Percentiles rank a stretch among this genome's conserved stretches.
phyloP scores from a whole-genome alignment of 2,329 filamentous ascomycete species.

The Cordyceps farinosa region DNA sequence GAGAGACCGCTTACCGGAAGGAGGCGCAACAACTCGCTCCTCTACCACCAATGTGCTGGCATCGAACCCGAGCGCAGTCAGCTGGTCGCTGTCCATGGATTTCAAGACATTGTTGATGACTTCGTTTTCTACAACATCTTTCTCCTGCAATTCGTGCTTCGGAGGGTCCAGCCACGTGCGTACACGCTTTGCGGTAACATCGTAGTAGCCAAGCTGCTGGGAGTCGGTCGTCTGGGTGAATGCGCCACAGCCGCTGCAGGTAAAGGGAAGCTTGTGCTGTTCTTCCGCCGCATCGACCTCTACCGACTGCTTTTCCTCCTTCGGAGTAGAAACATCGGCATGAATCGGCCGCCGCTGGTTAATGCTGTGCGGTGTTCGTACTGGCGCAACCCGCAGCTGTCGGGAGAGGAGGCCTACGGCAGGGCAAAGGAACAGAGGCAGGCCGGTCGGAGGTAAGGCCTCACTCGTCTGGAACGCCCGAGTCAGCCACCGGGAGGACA shows the following conservation, averaged over 20 bases:
- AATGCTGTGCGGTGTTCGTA: conserved; percentile 10
- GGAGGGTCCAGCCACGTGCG: conserved; percentile 40
- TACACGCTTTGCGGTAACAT: conserved; percentile 49
- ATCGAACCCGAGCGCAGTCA: conserved; percentile 46
- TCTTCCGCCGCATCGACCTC: background rate
- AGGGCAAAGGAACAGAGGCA: conserved; percentile 49
- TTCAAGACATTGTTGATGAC: conserved; percentile 46
- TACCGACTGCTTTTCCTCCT: background rate
- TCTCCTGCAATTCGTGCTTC: conserved; percentile 19
- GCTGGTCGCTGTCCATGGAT: conserved; percentile 37
- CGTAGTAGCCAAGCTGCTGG: conserved; percentile 54
- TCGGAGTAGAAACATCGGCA: conserved; percentile 21
- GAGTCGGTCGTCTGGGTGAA: conserved; percentile 54
- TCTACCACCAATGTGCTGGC: conserved; percentile 36
- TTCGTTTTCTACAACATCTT: conserved; percentile 37
- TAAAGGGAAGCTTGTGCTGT: conserved; percentile 44
- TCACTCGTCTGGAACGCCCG: conserved; percentile 42
- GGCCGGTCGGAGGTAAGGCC: conserved; percentile 32
- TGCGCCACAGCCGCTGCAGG: conserved; percentile 63
- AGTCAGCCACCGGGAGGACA: conserved; percentile 41
- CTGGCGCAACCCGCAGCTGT: background rate
- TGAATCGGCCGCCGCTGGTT: conserved; percentile 28
- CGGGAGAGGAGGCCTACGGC: conserved; percentile 31
- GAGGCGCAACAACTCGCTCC: conserved; percentile 11
- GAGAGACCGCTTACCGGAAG: conserved; percentile 3